phyloP scores from a whole-genome alignment of 2,329 filamentous ascomycete species.

The Fusarium pseudograminearum region DNA sequence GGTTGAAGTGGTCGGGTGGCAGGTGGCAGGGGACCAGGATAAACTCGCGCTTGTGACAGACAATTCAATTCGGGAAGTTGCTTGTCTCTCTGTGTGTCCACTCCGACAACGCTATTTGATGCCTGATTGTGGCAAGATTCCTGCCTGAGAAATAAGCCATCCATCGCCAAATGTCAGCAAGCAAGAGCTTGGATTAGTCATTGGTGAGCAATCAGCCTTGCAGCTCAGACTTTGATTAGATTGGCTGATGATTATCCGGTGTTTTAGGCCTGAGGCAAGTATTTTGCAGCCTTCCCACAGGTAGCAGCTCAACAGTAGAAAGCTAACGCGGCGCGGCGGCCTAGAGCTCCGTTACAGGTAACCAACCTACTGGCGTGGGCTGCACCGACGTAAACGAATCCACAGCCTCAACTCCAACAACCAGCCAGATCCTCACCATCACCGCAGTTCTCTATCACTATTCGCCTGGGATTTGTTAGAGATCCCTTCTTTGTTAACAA shows the following conservation, averaged over 20 bases:
- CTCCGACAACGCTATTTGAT: conserved; percentile 1
- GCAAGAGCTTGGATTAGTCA: not conserved
- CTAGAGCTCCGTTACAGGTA: conserved; percentile 57
- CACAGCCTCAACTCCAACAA: conserved; percentile 39
- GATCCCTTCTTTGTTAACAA: not conserved
- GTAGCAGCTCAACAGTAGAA: conserved; percentile 37
- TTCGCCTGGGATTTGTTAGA: conserved; percentile 15
- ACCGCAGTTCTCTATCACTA: conserved; percentile 30
- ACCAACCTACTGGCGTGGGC: conserved; percentile 28
- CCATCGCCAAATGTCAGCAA: not conserved
- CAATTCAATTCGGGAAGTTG: conserved; percentile 19
- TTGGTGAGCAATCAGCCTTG: conserved; percentile 21
- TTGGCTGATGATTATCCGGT: not conserved
- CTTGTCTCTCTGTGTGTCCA: conserved; percentile 1
- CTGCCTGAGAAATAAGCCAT: conserved; percentile 32
- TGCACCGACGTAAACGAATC: conserved; percentile 42
- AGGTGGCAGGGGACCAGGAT: conserved; percentile 36
- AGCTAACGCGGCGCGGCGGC: conserved; percentile 56
- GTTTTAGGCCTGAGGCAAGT: conserved; percentile 43
- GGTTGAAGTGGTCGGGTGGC: conserved; percentile 29
- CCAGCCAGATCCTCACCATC: conserved; percentile 39
- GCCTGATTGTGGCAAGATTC: conserved; percentile 26
- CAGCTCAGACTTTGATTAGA: not conserved
- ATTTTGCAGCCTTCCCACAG: conserved; percentile 20
- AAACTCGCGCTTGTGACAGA: conserved; percentile 19